A percentile compares a stretch with the other conserved stretches of the same genome.
phyloP scores from a whole-genome alignment of 2,329 filamentous ascomycete species.

The Hypoxylon sp. region DNA sequence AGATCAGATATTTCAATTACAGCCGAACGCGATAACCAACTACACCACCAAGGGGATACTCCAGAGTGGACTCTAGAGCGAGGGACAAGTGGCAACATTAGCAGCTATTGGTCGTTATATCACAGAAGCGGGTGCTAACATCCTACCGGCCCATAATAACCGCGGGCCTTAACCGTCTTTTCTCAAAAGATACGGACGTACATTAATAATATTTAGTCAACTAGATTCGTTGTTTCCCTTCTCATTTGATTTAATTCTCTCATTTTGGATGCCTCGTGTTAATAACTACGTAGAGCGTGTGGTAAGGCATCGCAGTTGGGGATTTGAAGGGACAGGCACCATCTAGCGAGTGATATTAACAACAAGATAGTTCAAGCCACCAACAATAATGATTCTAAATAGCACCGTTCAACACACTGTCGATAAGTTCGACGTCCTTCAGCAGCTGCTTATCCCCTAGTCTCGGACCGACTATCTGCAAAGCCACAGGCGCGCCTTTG shows the following conservation, averaged over 20 bases:
- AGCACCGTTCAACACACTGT: conserved; percentile 48
- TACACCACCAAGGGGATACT: conserved; percentile 39
- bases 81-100: neutral
- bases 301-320: neutral
- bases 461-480: conserved; percentile 54
- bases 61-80: conserved; percentile 12
- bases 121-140: neutral
- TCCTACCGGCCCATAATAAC: neutral
- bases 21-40: conserved; percentile 44
- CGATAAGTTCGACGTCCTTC: conserved; percentile 52
- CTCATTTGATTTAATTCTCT: neutral
- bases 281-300: neutral
- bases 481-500: conserved; percentile 54
- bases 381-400: neutral
- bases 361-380: neutral
- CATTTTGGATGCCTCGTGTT: neutral
- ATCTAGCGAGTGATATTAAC: neutral
- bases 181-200: neutral
- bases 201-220: neutral
- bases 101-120: neutral
- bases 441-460: conserved; percentile 55
- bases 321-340: neutral
- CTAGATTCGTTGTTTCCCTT: neutral
- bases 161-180: neutral
- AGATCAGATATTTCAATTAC: conserved; percentile 33